These are phyloP conservation scores for Magnusiomyces tetraspermus DNA, from an alignment of 1,139 yeast genomes.

Conservation along the genomic window DNA sequence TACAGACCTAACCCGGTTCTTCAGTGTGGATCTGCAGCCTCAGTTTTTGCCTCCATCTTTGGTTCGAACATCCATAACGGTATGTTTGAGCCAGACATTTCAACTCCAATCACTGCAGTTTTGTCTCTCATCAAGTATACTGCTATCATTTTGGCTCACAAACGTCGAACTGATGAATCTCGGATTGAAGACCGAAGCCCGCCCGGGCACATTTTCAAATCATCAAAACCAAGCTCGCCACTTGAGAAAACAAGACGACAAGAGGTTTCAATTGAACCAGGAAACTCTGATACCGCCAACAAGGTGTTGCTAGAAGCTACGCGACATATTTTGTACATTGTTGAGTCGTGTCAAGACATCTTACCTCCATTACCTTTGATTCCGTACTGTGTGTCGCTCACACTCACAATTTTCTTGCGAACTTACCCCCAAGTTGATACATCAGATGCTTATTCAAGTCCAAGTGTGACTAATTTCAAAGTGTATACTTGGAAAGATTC, in stretches of 20 bases:
- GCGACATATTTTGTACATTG: slow-evolving; percentile 26
- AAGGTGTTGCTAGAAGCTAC: slow-evolving; percentile 25
- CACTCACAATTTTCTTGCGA: slow-evolving; percentile 30
- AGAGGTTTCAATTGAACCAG: not conserved
- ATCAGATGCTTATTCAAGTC: not conserved
- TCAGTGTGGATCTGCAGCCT: slow-evolving; percentile 10
- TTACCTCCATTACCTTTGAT: slow-evolving; percentile 30
- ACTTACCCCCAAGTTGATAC: slow-evolving; percentile 28
- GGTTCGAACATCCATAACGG: slow-evolving; percentile 7
- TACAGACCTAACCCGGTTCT: slow-evolving; percentile 29
- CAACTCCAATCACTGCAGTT: slow-evolving; percentile 24
- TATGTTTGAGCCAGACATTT: slow-evolving; percentile 19
- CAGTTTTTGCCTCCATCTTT: slow-evolving; percentile 4
- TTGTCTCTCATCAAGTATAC: slow-evolving; percentile 28
- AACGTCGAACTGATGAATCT: slow-evolving; percentile 18
- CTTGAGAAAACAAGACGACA: not conserved
- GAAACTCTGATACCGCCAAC: slow-evolving; percentile 4
- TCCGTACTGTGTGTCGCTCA: slow-evolving; percentile 31
- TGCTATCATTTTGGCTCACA: slow-evolving; percentile 29
- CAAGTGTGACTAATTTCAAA: slow-evolving; percentile 14
- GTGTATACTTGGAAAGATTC: slow-evolving; percentile 27
- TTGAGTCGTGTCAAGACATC: slow-evolving; percentile 18
- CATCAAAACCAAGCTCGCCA: not conserved
- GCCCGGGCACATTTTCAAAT: slow-evolving; percentile 1
- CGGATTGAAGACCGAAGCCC: slow-evolving; percentile 5